phyloP scores from a whole-genome alignment of 192 early-diverging fungal genomes.

The Linnemannia exigua region DNA sequence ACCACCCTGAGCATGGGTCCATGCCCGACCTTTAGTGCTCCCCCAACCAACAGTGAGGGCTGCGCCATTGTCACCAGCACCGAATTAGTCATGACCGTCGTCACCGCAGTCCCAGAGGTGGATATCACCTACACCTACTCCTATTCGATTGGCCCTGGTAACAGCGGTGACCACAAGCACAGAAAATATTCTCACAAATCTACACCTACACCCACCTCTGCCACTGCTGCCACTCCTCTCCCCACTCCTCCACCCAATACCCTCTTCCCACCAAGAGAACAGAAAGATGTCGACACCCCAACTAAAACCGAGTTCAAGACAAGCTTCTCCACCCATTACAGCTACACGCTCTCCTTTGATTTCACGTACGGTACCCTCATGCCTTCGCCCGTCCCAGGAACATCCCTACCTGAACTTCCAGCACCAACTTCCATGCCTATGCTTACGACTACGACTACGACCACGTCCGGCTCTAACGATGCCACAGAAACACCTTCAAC shows the following conservation, averaged over 20 bases:
- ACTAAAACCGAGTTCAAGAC: background rate
- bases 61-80: conserved; percentile 28
- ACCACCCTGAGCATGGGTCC: conserved; percentile 9
- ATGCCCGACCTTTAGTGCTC: background rate
- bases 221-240: background rate
- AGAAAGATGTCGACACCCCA: background rate
- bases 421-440: background rate
- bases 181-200: background rate
- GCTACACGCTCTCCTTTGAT: conserved; percentile 22
- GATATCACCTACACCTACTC: conserved; percentile 6
- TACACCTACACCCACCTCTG: background rate
- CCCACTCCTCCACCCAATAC: background rate
- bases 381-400: background rate
- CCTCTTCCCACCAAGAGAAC: background rate
- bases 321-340: background rate
- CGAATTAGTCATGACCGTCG: background rate
- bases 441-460: background rate
- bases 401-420: conserved; percentile 9
- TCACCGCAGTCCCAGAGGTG: conserved; percentile 14
- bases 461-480: background rate
- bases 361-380: conserved; percentile 12
- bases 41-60: conserved; percentile 17
- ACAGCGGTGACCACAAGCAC: background rate
- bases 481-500: background rate
- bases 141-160: background rate